phyloP scores from a whole-genome alignment of 441 rosid genomes.

The Pelargonium cotyledonis region DNA sequence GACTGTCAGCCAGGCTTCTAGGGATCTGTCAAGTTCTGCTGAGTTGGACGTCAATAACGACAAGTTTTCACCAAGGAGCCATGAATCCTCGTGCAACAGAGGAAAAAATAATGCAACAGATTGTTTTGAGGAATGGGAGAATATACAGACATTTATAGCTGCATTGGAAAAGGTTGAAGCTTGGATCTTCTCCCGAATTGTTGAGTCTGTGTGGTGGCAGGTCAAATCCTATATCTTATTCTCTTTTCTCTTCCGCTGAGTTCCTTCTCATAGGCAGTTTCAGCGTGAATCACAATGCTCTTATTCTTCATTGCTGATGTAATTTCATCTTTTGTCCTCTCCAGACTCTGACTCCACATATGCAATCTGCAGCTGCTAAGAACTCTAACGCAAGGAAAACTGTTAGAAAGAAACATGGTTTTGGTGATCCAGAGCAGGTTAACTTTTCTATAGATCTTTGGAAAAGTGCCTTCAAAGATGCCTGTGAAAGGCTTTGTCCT shows the following conservation, averaged over 20 bases:
- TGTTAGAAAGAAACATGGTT: conserved; percentile 36
- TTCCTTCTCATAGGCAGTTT: background rate
- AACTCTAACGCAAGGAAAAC: conserved; percentile 44
- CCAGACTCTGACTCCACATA: conserved; percentile 90
- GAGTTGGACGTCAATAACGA: conserved; percentile 20
- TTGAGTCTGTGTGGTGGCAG: conserved; percentile 99
- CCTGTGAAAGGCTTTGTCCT: conserved; percentile 96
- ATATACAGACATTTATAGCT: conserved; percentile 44
- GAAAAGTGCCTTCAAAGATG: conserved; percentile 91
- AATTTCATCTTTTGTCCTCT: conserved; percentile 21
- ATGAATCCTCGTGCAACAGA: conserved; percentile 33
- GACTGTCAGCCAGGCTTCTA: conserved; percentile 45
- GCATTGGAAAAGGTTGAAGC: conserved; percentile 83
- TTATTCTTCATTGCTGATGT: conserved; percentile 4
- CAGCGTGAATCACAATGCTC: background rate
- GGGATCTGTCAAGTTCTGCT: conserved; percentile 32
- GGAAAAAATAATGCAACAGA: conserved; percentile 20
- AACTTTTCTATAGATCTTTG: conserved; percentile 77
- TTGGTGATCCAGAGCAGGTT: conserved; percentile 50
- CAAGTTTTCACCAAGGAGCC: conserved; percentile 40
- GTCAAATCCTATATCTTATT: conserved; percentile 26
- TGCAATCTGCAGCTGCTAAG: conserved; percentile 62
- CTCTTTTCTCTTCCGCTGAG: background rate
- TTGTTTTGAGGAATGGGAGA: conserved; percentile 48
- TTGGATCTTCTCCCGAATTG: conserved; percentile 83